These are phyloP conservation scores for Daphne laureola DNA, from an alignment of 441 rosid genomes.

Conservation along the genomic window DNA sequence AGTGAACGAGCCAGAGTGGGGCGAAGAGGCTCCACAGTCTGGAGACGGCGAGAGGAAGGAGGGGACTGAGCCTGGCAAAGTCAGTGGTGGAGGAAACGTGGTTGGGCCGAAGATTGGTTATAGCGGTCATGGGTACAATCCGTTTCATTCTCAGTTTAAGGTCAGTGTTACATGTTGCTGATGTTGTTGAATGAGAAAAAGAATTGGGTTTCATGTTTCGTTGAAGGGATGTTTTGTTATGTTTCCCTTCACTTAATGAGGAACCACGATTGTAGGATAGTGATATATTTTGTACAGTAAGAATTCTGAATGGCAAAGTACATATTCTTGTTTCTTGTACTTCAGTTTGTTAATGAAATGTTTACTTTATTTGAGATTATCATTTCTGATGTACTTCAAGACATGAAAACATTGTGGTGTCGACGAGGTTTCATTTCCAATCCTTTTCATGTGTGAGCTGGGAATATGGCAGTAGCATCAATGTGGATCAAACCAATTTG, in stretches of 20 bases:
- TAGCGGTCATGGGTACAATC: slow-evolving; percentile 84
- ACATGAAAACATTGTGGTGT: too few relatives aligned
- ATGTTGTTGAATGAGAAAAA: slow-evolving; percentile 22
- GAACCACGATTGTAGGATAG: slow-evolving; percentile 11
- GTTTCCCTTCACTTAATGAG: slow-evolving; percentile 17
- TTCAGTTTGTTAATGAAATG: too few relatives aligned
- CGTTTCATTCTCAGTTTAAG: slow-evolving; percentile 99
- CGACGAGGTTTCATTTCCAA: too few relatives aligned
- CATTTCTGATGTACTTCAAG: too few relatives aligned
- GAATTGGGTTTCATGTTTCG: slow-evolving; percentile 16
- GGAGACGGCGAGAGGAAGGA: slow-evolving; percentile 60
- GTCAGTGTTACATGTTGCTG: slow-evolving; percentile 63
- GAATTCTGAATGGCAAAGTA: slow-evolving; percentile 16
- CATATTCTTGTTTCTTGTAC: not conserved
- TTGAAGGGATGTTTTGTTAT: slow-evolving; percentile 23
- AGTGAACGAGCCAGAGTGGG: slow-evolving; percentile 62
- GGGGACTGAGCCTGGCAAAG: slow-evolving; percentile 41
- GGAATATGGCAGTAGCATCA: too few relatives aligned
- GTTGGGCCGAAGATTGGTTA: slow-evolving; percentile 64
- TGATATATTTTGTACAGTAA: slow-evolving; percentile 31
- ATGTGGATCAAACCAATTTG: too few relatives aligned
- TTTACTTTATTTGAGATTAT: too few relatives aligned
- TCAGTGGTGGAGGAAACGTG: slow-evolving; percentile 29
- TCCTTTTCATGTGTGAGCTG: too few relatives aligned
- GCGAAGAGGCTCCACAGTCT: slow-evolving; percentile 43